A percentile compares a stretch with the other conserved stretches of the same genome.
These are phyloP conservation scores for Salvia hispanica DNA, from an alignment of 257 asterid species.

Conservation along the genomic window DNA sequence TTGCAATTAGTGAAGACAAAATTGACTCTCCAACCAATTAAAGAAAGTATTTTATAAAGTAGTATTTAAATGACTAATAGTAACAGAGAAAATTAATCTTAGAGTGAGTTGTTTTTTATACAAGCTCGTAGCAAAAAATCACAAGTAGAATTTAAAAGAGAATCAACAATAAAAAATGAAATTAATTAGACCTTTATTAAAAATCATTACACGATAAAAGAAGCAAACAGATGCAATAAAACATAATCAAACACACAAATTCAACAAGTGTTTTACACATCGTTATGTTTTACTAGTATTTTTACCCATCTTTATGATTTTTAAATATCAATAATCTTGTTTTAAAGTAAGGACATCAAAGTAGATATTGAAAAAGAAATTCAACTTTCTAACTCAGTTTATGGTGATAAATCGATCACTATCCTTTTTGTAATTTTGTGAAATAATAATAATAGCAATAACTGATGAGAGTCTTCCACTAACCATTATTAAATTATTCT, in stretches of 20 bases:
- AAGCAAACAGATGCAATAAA: too few species aligned
- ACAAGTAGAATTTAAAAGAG: too few species aligned
- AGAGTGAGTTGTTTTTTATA: neutral
- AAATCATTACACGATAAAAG: too few species aligned
- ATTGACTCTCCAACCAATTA: neutral
- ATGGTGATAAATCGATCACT: neutral
- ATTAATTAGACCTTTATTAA: too few species aligned
- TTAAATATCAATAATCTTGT: too few species aligned
- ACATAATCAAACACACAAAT: too few species aligned
- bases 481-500: neutral
- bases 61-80: neutral
- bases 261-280: too few species aligned
- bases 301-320: too few species aligned
- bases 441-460: neutral
- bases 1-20: slow-evolving; percentile 21
- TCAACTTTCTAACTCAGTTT: neutral
- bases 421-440: neutral
- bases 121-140: too few species aligned
- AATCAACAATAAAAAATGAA: too few species aligned
- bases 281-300: too few species aligned
- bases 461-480: slow-evolving; percentile 1
- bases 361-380: neutral
- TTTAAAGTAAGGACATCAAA: too few species aligned
- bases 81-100: neutral
- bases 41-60: neutral